phyloP scores from a whole-genome alignment of 768 basidiomycete genomes.

The Russula vinacea region DNA sequence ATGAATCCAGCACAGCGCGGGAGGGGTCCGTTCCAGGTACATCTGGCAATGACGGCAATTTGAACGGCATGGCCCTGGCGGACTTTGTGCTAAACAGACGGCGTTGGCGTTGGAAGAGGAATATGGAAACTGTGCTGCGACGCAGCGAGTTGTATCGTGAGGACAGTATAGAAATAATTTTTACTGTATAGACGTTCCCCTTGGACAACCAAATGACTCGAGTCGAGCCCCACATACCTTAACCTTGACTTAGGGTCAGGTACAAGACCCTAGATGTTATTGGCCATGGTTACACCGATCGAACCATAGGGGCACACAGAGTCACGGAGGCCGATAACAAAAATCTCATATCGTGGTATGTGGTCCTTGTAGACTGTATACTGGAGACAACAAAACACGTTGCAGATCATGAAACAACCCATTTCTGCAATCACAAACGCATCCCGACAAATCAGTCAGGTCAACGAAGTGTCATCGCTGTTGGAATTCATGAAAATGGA shows the following conservation, averaged over 20 bases:
- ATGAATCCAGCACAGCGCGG: constrained; percentile 66
- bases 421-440: too few relatives aligned
- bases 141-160: constrained; percentile 14
- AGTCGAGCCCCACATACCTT: background rate
- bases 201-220: background rate
- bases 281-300: too few relatives aligned
- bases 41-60: constrained; percentile 40
- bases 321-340: too few relatives aligned
- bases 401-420: too few relatives aligned
- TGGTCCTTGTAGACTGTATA: too few relatives aligned
- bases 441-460: too few relatives aligned
- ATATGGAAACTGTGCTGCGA: constrained; percentile 17
- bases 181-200: background rate
- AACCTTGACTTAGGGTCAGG: constrained; percentile 17
- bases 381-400: too few relatives aligned
- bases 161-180: constrained; percentile 18
- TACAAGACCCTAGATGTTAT: too few relatives aligned
- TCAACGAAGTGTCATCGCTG: too few relatives aligned
- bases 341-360: too few relatives aligned
- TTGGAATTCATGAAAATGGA: too few relatives aligned
- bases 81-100: constrained; percentile 4
- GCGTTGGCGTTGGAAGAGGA: background rate
- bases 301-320: too few relatives aligned
- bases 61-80: constrained; percentile 13
- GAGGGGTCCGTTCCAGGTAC: constrained; percentile 57